Base-by-base conservation (phyloP, 1,284 basidiomycete species). In the Trichosporon sp. region DNA sequence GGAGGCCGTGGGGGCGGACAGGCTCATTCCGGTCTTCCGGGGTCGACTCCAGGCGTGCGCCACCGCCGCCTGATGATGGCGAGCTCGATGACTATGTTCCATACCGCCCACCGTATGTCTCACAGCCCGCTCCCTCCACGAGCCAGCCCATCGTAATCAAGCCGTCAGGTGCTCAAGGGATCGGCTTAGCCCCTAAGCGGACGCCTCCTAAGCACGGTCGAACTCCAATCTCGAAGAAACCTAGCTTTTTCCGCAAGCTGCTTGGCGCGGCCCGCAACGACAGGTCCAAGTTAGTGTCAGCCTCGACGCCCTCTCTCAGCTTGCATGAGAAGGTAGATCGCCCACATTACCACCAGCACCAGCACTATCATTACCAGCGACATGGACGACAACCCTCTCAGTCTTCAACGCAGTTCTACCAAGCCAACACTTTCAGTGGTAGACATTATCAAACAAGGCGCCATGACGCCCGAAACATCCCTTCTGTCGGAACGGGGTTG, bases 151-250 rank as follows among this genome's bases (percentile, higher is more conserved):
- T 63, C 59, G 59, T 63, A 16, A 63, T 74, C 7, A 68, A 66
- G 51, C 73, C 73, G 11, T 72, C 71, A 8, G 73, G 73, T 7
- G 73, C 73, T 2, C 67, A 69, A 38, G 73, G 73, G 5, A 74
- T 74, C 10, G 73, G 71, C 7, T 64, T 72, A 3, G 73, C 71
- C 3, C 73, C 71, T 1, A 63, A 63, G 32, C 59, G 59, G 7
- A 63, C 59, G 4, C 46, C 3, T 10, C 70, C 43, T 7, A 51
- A 63, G 16, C 31, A 35, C 37, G 59, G 31, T 31, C 59, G 11
- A 16, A 14, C 59, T n/a, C 31, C 59, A 5, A 35, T 63, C 59
- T 63, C 59, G 16, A 63, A 66, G 26, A 38, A 67, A 16, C 64
- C 54, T 14, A 68, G 54, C 32, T 56, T 68, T 8, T 70, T 71